Base-by-base conservation (phyloP, 2,329 filamentous ascomycete species). In the Cordyceps militaris region DNA sequence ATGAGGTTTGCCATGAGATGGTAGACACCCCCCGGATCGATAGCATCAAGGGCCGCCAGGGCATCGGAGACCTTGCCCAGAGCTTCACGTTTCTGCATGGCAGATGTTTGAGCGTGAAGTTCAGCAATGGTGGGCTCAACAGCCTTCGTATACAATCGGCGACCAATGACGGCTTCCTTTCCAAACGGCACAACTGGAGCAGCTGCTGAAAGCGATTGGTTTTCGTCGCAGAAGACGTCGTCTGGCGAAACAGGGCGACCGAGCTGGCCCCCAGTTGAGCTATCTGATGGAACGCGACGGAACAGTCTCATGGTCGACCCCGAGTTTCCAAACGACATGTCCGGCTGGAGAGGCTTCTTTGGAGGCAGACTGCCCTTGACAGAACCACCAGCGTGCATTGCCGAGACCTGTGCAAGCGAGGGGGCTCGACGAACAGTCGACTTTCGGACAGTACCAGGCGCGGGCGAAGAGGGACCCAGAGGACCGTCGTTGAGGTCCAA, bases 221-320 rank as follows among this genome's bases (percentile, higher is more conserved):
- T 91, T 69, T 91, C 88, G 63, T 88, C 80, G 60, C 73, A 74
- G 53, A 74, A 73, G 4, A 76, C 67, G 57, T 76, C 73, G 32
- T 74, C 74, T 4, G 73, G 65, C 3, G 74, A 73, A 1, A 66
- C 61, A 4, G 71, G 67, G 13, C 69, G 65, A 28, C 68, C 69
- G 2, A 71, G 58, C 30, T 75, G 73, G 5, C 74, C 72, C 1
- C 74, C 73, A 6, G 71, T 75, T 23, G 78, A 84, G 64, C 79
- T 77, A 65, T 90, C 88, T 0, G 92, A 94, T 0, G 81, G 80
- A 1, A 96, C 91, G 24, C 93, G 85, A 62, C 90, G 89, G 76
- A 97, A 97, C 54, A 96, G 86, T 56, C 92, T 87, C 63, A 96
- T 90, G 16, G 92, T 96, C 1, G 93, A 97, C 1, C 89, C 90